These are phyloP conservation scores for Candida pini DNA, from an alignment of 805 yeast species.

Conservation along the genomic window DNA sequence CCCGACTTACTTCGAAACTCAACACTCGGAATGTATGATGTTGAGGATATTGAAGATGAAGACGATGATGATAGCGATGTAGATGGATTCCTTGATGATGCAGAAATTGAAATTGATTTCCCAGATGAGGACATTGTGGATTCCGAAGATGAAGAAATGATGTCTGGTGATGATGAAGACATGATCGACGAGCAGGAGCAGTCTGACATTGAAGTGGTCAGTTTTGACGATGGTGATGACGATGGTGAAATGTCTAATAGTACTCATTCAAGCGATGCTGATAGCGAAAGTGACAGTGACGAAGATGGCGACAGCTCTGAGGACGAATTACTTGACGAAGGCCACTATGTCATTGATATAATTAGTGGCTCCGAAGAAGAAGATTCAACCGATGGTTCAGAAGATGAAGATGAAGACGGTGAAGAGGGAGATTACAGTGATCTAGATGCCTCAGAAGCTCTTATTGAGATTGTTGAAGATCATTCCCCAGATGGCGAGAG, in stretches of 20 bases:
- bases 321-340: constrained; percentile 22
- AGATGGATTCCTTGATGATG: constrained; percentile 26
- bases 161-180: constrained; percentile 10
- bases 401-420: constrained; percentile 20
- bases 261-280: constrained; percentile 17
- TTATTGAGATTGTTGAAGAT: constrained; percentile 15
- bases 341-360: constrained; percentile 23
- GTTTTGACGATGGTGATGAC: constrained; percentile 9
- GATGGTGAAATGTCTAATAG: constrained; percentile 4
- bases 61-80: constrained; percentile 28
- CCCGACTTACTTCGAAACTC: constrained; percentile 85
- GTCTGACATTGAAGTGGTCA: constrained; percentile 10
- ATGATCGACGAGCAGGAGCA: constrained; percentile 18
- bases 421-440: constrained; percentile 17
- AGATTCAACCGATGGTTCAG: constrained; percentile 12
- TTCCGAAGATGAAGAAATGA: constrained; percentile 16
- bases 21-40: constrained; percentile 90
- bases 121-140: constrained; percentile 36
- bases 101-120: constrained; percentile 26
- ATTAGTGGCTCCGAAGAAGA: constrained; percentile 24
- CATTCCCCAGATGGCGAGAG: constrained; percentile 21
- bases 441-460: constrained; percentile 12
- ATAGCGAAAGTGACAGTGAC: constrained; percentile 12
- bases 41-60: constrained; percentile 49
- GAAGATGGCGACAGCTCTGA: constrained; percentile 17